Conservation (phyloP, 257 asterid species). For the Solanum etuberosum region DNA sequence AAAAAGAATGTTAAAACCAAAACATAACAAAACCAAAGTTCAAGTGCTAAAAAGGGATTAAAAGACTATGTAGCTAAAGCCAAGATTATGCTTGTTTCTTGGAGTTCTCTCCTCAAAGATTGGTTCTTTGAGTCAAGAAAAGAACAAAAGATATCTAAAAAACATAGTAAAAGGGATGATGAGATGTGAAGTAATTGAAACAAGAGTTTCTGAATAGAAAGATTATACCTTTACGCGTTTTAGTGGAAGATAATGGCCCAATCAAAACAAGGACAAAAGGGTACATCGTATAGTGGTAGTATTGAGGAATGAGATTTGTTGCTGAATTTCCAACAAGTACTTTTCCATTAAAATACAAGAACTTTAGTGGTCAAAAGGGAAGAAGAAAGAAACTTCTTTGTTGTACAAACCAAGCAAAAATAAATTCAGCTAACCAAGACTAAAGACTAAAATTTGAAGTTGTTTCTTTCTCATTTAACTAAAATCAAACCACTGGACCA, state of each 20-base stretch:
- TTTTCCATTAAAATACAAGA: background rate
- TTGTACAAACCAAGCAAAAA: background rate
- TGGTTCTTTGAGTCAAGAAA: background rate
- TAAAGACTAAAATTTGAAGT: background rate
- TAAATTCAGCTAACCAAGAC: background rate
- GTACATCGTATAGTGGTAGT: background rate
- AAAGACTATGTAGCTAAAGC: background rate
- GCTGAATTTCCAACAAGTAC: background rate
- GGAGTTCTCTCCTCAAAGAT: background rate
- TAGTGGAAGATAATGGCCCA: background rate
- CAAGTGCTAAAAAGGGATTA: background rate
- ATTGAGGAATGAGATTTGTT: background rate
- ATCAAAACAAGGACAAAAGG: background rate
- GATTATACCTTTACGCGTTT: conserved; percentile 10
- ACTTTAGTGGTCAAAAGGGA: background rate
- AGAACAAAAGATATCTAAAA: background rate
- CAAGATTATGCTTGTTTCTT: conserved; percentile 1
- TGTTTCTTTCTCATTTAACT: background rate
- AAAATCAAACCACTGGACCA: background rate
- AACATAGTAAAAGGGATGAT: background rate
- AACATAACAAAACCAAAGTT: background rate
- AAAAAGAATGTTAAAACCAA: background rate
- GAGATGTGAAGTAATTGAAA: background rate
- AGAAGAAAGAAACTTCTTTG: background rate
- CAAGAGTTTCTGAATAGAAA: background rate